Evolutionary conservation across 1,139 yeast species (phyloP).

Genomic region (Debaryomyces sp.): DNA sequence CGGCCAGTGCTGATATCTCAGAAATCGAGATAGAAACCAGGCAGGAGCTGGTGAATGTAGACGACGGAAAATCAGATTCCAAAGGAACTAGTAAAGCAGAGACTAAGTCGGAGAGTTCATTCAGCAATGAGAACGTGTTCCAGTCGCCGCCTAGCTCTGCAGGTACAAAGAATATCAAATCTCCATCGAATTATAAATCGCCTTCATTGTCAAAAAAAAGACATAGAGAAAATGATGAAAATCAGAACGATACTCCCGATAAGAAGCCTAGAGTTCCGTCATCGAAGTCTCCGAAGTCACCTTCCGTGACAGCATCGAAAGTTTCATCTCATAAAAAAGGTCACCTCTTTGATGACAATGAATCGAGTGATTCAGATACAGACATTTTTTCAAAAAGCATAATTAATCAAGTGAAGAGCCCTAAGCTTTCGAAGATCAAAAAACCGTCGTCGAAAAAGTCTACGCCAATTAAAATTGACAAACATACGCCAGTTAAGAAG

Average conservation of each 20-base stretch:
- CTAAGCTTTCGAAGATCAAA: slow-evolving; percentile 4
- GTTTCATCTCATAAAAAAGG: neutral
- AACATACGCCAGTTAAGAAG: slow-evolving; percentile 17
- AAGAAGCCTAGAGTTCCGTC: slow-evolving; percentile 8
- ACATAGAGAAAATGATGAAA: slow-evolving; percentile 4
- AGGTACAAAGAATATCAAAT: slow-evolving; percentile 27
- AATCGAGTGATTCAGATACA: slow-evolving; percentile 8
- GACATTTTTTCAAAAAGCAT: slow-evolving; percentile 10
- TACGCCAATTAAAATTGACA: neutral
- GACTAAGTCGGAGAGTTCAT: slow-evolving; percentile 22
- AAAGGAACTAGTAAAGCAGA: neutral
- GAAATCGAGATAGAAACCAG: neutral
- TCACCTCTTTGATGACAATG: slow-evolving; percentile 7
- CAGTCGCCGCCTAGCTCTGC: slow-evolving; percentile 30
- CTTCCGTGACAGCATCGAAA: neutral
- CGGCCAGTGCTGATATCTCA: neutral
- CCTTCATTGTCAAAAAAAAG: slow-evolving; percentile 4
- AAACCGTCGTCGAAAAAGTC: slow-evolving; percentile 5
- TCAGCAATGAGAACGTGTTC: slow-evolving; percentile 43
- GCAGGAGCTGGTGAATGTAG: neutral
- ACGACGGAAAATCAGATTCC: neutral
- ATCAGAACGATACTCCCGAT: slow-evolving; percentile 5
- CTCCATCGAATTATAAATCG: slow-evolving; percentile 3
- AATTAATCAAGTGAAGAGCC: slow-evolving; percentile 8
- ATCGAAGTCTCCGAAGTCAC: neutral